Conservation (phyloP, 164 flowering plant genomes). For the Taxillus chinensis region DNA sequence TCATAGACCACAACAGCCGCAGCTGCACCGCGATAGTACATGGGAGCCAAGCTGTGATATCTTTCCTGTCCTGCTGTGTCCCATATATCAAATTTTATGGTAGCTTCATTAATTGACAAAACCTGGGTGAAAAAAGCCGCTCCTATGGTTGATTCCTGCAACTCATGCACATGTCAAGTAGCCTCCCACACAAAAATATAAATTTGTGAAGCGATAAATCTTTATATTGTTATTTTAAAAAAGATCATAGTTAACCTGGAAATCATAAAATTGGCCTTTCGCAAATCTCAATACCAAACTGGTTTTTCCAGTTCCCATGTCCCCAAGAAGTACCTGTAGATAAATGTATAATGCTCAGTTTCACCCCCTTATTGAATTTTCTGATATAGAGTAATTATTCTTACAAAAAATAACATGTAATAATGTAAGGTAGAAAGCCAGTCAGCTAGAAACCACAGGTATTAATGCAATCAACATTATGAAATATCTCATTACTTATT, state of each 20-base stretch:
- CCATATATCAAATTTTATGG: conserved; percentile 85
- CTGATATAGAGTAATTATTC: too few species aligned
- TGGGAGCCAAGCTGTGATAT: conserved; percentile 79
- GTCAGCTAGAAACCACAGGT: too few species aligned
- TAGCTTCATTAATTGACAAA: conserved; percentile 56
- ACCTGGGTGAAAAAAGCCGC: conserved; percentile 88
- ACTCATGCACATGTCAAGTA: conserved; percentile 3
- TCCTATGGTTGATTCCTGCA: conserved; percentile 89
- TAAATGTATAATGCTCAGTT: neutral
- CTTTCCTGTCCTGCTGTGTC: conserved; percentile 89
- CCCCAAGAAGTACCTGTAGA: conserved; percentile 76
- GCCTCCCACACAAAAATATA: neutral
- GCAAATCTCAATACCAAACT: conserved; percentile 86
- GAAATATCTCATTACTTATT: too few species aligned
- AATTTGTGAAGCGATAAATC: too few species aligned
- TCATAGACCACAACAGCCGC: conserved; percentile 87
- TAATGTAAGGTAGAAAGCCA: too few species aligned
- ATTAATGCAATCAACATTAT: too few species aligned
- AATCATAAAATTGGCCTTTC: conserved; percentile 79
- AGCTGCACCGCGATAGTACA: conserved; percentile 94
- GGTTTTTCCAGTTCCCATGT: conserved; percentile 86
- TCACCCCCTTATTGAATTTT: too few species aligned
- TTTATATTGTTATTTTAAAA: neutral
- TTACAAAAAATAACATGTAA: too few species aligned
- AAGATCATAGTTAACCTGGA: conserved; percentile 40